Conservation (phyloP, 768 basidiomycete species). For the button mushroom (Agaricus bisporus) region DNA sequence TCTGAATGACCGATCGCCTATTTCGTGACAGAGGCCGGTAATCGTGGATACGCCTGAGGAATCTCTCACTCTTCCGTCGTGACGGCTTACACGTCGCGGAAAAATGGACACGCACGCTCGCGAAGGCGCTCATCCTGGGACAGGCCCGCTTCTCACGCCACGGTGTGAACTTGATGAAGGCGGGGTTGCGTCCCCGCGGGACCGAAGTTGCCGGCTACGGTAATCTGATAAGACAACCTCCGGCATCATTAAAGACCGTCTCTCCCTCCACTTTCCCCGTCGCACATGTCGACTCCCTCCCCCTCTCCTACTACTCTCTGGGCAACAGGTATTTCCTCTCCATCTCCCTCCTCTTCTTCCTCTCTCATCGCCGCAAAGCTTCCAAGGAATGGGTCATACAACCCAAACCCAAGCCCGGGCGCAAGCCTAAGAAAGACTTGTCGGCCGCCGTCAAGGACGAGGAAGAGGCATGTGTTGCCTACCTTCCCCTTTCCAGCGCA, state of each 20-base stretch:
- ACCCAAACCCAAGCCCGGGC: conserved; percentile 80
- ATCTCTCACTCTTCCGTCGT: conserved; percentile 4
- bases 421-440: conserved; percentile 78
- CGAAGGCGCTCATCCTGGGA: too few species aligned
- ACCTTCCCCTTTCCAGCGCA: not conserved
- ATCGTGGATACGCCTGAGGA: conserved; percentile 10
- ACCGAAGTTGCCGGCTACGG: conserved; percentile 24
- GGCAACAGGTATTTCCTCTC: conserved; percentile 55
- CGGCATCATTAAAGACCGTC: conserved; percentile 13
- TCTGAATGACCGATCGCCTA: conserved; percentile 4
- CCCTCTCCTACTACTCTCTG: conserved; percentile 49
- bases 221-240: conserved; percentile 52
- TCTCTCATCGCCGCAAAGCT: conserved; percentile 34
- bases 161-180: conserved; percentile 14
- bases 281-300: conserved; percentile 13
- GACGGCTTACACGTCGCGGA: conserved; percentile 9
- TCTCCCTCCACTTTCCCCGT: conserved; percentile 15
- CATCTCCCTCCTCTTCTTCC: conserved; percentile 2
- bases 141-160: conserved; percentile 12
- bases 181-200: conserved; percentile 5
- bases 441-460: conserved; percentile 31
- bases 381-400: conserved; percentile 90
- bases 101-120: conserved; percentile 4
- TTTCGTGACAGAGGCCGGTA: conserved; percentile 5
- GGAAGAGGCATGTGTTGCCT: conserved; percentile 37